phyloP scores from a whole-genome alignment of 176 grass and related monocot genomes.

The Rhipidocladum racemiflorum region DNA sequence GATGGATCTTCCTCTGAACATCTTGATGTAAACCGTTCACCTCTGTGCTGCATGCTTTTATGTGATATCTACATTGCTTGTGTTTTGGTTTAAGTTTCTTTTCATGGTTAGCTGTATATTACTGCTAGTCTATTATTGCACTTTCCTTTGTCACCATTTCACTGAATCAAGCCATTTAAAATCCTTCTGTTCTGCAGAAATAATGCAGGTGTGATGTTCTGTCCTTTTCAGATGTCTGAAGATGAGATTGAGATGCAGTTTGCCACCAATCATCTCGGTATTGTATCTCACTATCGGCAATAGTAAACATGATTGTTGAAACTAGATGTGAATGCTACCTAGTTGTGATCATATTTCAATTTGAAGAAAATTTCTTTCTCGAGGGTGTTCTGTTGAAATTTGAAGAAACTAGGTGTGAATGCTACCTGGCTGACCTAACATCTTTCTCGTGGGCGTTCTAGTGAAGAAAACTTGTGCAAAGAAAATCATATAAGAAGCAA shows the following conservation, averaged over 20 bases:
- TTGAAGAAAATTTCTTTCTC: no score
- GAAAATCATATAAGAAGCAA: no score
- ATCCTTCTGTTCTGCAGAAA: conserved; percentile 64
- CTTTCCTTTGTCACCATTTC: conserved; percentile 12
- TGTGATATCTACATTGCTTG: neutral
- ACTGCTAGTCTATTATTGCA: neutral
- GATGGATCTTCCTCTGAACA: conserved; percentile 84
- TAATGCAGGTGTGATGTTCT: conserved; percentile 96
- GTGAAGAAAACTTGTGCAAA: no score
- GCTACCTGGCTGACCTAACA: no score
- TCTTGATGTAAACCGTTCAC: conserved; percentile 74
- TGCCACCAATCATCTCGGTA: conserved; percentile 96
- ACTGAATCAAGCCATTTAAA: neutral
- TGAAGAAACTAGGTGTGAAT: no score
- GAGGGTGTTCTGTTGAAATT: no score
- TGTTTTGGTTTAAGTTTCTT: neutral
- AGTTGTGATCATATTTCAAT: no score
- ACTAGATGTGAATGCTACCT: no score
- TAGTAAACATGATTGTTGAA: neutral
- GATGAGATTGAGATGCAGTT: conserved; percentile 92
- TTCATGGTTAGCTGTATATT: neutral
- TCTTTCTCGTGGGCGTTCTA: no score
- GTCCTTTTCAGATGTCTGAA: conserved; percentile 80
- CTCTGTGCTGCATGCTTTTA: neutral
- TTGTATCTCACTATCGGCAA: neutral